Percentiles rank a stretch among this genome's conserved stretches.
Conservation (phyloP, 129 eudicot genomes). For the Artemisia tridentata region DNA sequence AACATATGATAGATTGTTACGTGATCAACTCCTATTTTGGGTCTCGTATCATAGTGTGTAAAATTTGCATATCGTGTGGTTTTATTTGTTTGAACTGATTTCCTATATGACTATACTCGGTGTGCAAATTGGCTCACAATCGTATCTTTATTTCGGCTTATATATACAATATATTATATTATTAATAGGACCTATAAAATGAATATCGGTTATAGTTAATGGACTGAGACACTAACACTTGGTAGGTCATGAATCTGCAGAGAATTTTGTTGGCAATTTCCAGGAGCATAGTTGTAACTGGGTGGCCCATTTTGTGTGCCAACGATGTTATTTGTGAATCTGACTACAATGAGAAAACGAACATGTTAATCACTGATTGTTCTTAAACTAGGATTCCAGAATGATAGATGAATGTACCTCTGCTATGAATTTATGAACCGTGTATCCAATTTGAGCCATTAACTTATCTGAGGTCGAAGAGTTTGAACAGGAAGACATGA, state of each 20-base stretch:
- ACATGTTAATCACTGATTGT: neutral
- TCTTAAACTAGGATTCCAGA: neutral
- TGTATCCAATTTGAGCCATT: conserved; percentile 42
- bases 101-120: neutral
- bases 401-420: conserved; percentile 38
- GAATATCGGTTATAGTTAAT: conserved; percentile 12
- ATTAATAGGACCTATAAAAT: neutral
- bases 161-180: neutral
- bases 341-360: conserved; percentile 35
- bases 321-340: conserved; percentile 40
- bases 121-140: neutral
- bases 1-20: no score
- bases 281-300: conserved; percentile 39
- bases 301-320: conserved; percentile 34
- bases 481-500: conserved; percentile 56
- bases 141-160: neutral
- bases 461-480: conserved; percentile 29
- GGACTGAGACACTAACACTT: conserved; percentile 40
- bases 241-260: conserved; percentile 50
- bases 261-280: conserved; percentile 40
- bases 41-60: no score
- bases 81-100: neutral
- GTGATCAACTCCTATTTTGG: no score
- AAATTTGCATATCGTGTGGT: no score
- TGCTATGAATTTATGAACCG: conserved; percentile 45